Conservation (phyloP, 805 yeast species). For the Ogataea philodendri region DNA sequence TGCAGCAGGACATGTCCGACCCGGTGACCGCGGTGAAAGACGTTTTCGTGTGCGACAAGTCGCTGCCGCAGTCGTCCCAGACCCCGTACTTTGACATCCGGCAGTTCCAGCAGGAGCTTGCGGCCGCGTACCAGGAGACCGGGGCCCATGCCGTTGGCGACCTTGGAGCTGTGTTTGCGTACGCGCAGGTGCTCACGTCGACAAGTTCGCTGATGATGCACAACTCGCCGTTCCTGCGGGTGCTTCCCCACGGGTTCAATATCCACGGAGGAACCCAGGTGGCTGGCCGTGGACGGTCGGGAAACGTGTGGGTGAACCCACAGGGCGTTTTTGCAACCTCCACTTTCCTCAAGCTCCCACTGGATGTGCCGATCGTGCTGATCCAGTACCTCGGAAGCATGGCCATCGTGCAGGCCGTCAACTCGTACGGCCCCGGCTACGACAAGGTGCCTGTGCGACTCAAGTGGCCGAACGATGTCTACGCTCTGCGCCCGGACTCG, state of each 20-base stretch:
- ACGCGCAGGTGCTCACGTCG: conserved; percentile 89
- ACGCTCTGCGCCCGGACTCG: conserved; percentile 64
- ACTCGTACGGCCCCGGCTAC: conserved; percentile 50
- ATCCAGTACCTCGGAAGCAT: conserved; percentile 82
- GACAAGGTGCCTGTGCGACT: conserved; percentile 74
- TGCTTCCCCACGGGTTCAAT: conserved; percentile 68
- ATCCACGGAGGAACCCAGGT: conserved; percentile 80
- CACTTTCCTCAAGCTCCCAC: conserved; percentile 59
- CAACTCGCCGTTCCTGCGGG: conserved; percentile 56
- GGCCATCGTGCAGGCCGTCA: conserved; percentile 78
- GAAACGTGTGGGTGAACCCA: conserved; percentile 94
- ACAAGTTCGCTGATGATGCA: conserved; percentile 77
- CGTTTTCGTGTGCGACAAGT: conserved; percentile 42
- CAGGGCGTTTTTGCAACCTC: conserved; percentile 87
- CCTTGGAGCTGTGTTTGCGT: conserved; percentile 64
- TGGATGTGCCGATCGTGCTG: conserved; percentile 63
- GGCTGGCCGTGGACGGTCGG: conserved; percentile 92
- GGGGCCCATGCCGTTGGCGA: conserved; percentile 31
- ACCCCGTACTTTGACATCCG: conserved; percentile 75
- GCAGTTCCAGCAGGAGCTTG: conserved; percentile 49
- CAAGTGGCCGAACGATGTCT: conserved; percentile 97
- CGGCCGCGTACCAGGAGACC: conserved; percentile 31
- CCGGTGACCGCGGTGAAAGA: conserved; percentile 57
- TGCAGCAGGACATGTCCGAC: conserved; percentile 43
- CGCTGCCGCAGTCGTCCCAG: conserved; percentile 46